A percentile compares a stretch with the other conserved stretches of the same genome.
Conservation (phyloP, 2,329 filamentous ascomycete species). For the Aspergillus texensis region DNA sequence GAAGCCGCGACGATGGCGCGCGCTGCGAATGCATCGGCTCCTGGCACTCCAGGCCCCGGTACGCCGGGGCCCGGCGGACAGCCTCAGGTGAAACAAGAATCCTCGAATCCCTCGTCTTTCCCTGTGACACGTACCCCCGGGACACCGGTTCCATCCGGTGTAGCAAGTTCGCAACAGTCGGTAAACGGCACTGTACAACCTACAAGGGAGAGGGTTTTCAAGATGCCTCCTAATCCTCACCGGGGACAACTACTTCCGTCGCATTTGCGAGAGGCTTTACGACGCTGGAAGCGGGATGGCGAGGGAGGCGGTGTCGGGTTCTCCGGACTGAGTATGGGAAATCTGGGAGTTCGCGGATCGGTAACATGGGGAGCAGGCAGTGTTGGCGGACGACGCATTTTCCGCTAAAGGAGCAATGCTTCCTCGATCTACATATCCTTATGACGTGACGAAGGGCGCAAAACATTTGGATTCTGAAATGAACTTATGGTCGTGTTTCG, state of each 20-base stretch:
- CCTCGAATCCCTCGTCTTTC: neutral
- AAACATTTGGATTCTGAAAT: neutral
- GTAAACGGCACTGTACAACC: neutral
- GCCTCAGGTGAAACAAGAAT: slow-evolving; percentile 7
- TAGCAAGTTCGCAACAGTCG: neutral
- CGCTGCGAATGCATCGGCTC: slow-evolving; percentile 12
- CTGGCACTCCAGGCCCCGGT: neutral
- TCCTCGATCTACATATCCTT: neutral
- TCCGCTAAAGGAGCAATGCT: slow-evolving; percentile 34
- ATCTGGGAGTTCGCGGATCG: slow-evolving; percentile 47
- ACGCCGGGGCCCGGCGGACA: neutral
- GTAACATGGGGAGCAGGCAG: slow-evolving; percentile 47
- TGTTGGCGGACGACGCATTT: slow-evolving; percentile 46
- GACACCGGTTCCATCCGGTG: slow-evolving; percentile 14
- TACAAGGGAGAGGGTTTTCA: slow-evolving; percentile 32
- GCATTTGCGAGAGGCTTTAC: slow-evolving; percentile 53
- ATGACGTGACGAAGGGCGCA: neutral
- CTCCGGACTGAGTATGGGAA: slow-evolving; percentile 49
- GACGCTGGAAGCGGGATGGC: slow-evolving; percentile 52
- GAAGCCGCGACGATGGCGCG: slow-evolving; percentile 45
- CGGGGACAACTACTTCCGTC: slow-evolving; percentile 51
- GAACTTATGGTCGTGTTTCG: neutral
- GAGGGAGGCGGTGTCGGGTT: slow-evolving; percentile 53
- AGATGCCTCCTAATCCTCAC: slow-evolving; percentile 48
- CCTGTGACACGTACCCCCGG: neutral